These are phyloP conservation scores for Nymphaea colorata DNA, from an alignment of 164 flowering plant genomes.

Conservation along the genomic window DNA sequence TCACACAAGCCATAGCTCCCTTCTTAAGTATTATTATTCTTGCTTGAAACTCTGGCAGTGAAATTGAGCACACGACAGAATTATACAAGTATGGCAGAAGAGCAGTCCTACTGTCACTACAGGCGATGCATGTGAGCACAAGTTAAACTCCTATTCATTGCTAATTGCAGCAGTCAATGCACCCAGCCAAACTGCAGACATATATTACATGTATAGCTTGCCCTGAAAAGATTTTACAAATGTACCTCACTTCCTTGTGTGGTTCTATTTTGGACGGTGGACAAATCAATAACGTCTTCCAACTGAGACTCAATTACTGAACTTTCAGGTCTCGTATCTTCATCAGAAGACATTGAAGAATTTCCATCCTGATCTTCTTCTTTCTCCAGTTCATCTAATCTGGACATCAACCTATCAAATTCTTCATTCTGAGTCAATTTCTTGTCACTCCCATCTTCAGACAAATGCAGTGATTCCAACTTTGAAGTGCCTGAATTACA, in stretches of 20 bases:
- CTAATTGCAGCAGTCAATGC: too few relatives aligned
- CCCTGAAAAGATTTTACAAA: neutral
- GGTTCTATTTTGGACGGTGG: neutral
- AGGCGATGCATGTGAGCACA: too few relatives aligned
- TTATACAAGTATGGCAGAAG: too few relatives aligned
- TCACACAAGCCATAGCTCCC: too few relatives aligned
- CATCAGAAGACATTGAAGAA: constrained; percentile 3
- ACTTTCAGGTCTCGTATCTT: neutral
- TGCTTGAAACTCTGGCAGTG: too few relatives aligned
- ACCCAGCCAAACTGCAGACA: too few relatives aligned
- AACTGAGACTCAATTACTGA: neutral
- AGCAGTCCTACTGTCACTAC: too few relatives aligned
- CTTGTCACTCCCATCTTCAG: neutral
- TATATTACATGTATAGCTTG: neutral
- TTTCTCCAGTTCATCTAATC: constrained; percentile 69
- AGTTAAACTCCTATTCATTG: too few relatives aligned
- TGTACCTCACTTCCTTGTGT: neutral
- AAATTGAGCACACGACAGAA: too few relatives aligned
- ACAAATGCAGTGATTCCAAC: neutral
- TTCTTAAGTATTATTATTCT: too few relatives aligned
- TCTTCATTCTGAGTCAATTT: constrained; percentile 40
- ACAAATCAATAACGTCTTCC: neutral
- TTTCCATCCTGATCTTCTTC: constrained; percentile 47
- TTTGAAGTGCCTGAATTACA: neutral
- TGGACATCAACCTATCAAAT: constrained; percentile 47